phyloP scores from a whole-genome alignment of 2,329 filamentous ascomycete species.

The Myriangium duriaei region DNA sequence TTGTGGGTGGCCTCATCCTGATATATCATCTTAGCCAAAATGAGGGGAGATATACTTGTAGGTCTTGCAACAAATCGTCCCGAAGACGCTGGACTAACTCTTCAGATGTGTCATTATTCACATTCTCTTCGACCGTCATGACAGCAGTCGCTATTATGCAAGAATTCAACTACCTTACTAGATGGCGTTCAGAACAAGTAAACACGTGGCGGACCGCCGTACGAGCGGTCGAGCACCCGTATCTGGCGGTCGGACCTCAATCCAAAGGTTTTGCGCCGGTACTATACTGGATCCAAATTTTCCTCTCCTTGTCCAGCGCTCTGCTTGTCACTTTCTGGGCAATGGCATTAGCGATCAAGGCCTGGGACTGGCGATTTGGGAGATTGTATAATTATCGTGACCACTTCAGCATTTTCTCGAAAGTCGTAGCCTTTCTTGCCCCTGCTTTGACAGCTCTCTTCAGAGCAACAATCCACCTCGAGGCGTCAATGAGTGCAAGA shows the following conservation, averaged over 20 bases:
- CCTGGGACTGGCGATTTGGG: slow-evolving; percentile 12
- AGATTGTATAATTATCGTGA: slow-evolving; percentile 5
- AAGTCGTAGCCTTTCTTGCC: slow-evolving; percentile 10
- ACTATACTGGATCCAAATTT: slow-evolving; percentile 14
- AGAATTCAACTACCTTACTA: slow-evolving; percentile 12
- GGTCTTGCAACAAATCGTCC: background rate
- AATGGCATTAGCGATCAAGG: slow-evolving; percentile 12
- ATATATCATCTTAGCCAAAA: slow-evolving; percentile 9
- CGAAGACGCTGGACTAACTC: background rate
- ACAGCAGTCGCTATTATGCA: slow-evolving; percentile 11
- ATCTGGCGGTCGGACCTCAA: slow-evolving; percentile 13
- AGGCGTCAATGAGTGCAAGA: slow-evolving; percentile 3
- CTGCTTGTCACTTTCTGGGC: slow-evolving; percentile 11
- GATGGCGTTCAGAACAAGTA: slow-evolving; percentile 10
- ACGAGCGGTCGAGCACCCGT: slow-evolving; percentile 9
- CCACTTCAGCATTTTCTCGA: slow-evolving; percentile 7
- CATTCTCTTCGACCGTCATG: slow-evolving; percentile 11
- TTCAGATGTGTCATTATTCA: slow-evolving; percentile 13
- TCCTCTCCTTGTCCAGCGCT: slow-evolving; percentile 12
- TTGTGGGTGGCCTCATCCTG: slow-evolving; percentile 10
- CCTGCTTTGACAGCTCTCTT: slow-evolving; percentile 11
- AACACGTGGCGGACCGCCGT: slow-evolving; percentile 12
- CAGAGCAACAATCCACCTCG: slow-evolving; percentile 10
- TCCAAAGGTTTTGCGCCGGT: slow-evolving; percentile 13
- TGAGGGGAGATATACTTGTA: slow-evolving; percentile 14